Conservation (phyloP, 1,284 basidiomycete species). For the Rhodotorula sp. region DNA sequence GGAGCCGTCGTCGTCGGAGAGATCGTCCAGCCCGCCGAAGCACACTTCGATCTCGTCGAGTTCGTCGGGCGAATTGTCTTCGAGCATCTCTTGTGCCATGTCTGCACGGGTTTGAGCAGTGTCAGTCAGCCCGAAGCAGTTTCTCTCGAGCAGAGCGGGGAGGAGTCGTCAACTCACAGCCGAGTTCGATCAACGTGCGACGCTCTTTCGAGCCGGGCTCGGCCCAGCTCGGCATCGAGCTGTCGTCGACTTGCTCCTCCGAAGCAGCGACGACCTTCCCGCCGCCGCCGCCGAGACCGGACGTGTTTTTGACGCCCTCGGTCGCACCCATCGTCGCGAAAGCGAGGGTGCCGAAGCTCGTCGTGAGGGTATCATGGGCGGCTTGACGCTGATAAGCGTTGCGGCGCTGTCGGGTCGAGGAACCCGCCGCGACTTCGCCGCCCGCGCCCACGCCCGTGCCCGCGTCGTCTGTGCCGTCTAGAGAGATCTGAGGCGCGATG, state of each 20-base stretch:
- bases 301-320: neutral
- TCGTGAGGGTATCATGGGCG: slow-evolving; percentile 19
- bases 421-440: neutral
- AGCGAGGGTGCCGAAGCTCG: slow-evolving; percentile 31
- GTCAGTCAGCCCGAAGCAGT: neutral
- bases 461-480: too few species aligned
- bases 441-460: neutral
- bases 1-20: slow-evolving; percentile 1
- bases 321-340: slow-evolving; percentile 25
- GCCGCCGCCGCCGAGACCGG: neutral
- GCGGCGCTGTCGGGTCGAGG: neutral
- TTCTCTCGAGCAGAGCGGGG: neutral
- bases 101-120: neutral
- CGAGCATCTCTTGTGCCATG: slow-evolving; percentile 39
- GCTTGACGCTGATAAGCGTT: slow-evolving; percentile 1
- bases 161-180: slow-evolving; percentile 16
- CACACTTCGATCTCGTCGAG: slow-evolving; percentile 34
- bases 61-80: slow-evolving; percentile 32
- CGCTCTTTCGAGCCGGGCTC: slow-evolving; percentile 8
- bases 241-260: neutral
- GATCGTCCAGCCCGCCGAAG: slow-evolving; percentile 18
- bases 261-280: slow-evolving; percentile 12
- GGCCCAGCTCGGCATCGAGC: slow-evolving; percentile 16
- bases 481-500: neutral
- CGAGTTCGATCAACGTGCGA: slow-evolving; percentile 14